Percentiles rank a stretch among this genome's conserved stretches.
Conservation (phyloP, 2,329 filamentous ascomycete genomes). For the Aspergillus jensenii region DNA sequence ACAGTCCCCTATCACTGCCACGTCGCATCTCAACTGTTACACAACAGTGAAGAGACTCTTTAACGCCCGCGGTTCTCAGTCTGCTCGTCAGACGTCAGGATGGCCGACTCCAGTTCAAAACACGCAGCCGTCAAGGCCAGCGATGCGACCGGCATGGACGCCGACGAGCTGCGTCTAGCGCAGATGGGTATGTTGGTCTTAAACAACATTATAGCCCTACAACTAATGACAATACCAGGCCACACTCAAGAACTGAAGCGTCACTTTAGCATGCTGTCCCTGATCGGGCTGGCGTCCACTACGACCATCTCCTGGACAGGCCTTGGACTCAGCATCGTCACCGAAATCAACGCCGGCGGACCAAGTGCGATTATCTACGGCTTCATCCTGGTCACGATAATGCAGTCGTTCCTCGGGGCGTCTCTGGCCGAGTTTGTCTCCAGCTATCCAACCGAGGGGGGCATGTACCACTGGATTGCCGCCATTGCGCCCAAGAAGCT, state of each 20-base stretch:
- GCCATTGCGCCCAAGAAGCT: conserved; percentile 6
- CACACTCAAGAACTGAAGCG: conserved; percentile 9
- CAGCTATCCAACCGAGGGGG: conserved; percentile 10
- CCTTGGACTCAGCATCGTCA: conserved; percentile 5
- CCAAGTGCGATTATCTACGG: conserved; percentile 10
- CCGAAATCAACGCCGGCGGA: conserved; percentile 7
- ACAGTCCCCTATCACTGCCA: too few species aligned
- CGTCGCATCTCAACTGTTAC: too few species aligned
- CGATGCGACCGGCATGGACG: not conserved
- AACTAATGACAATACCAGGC: too few species aligned
- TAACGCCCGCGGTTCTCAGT: too few species aligned
- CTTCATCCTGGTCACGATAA: conserved; percentile 8
- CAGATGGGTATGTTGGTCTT: conserved; percentile 5
- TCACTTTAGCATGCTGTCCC: conserved; percentile 9
- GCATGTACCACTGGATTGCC: conserved; percentile 13
- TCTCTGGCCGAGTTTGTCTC: conserved; percentile 10
- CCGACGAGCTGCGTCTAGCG: conserved; percentile 9
- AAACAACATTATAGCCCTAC: too few species aligned
- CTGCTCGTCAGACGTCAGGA: too few species aligned
- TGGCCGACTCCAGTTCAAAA: too few species aligned
- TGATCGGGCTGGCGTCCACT: conserved; percentile 4
- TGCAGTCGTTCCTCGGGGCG: conserved; percentile 5
- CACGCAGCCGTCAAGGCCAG: not conserved
- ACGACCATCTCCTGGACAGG: conserved; percentile 11
- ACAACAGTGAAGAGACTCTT: too few species aligned